Conservation (phyloP, 2,329 filamentous ascomycete genomes). For the Trichoderma lentiforme region DNA sequence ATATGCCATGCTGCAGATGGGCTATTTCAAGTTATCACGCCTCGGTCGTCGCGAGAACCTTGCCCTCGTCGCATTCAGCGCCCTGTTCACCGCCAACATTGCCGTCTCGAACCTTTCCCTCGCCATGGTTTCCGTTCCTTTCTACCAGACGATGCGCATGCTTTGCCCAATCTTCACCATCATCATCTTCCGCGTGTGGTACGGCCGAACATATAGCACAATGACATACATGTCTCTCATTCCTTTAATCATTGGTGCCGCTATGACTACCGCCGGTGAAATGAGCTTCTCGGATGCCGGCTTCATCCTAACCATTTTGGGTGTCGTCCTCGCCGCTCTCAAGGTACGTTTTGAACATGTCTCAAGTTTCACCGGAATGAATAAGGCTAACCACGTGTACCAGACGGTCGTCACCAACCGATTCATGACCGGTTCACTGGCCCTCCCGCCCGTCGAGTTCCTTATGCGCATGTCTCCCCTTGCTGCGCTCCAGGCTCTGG, state of each 20-base stretch:
- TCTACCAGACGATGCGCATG: constrained; percentile 63
- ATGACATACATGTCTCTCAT: constrained; percentile 58
- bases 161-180: constrained; percentile 61
- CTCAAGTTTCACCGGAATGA: neutral
- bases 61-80: constrained; percentile 56
- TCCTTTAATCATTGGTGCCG: constrained; percentile 58
- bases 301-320: constrained; percentile 52
- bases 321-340: constrained; percentile 51
- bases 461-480: constrained; percentile 62
- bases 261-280: constrained; percentile 59
- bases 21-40: constrained; percentile 51
- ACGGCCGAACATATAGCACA: constrained; percentile 51
- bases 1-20: constrained; percentile 48
- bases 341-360: constrained; percentile 40
- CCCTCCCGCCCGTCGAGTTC: constrained; percentile 56
- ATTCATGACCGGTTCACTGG: constrained; percentile 59
- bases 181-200: constrained; percentile 56
- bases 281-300: constrained; percentile 59
- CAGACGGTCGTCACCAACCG: constrained; percentile 61
- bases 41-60: constrained; percentile 52
- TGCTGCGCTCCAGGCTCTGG: constrained; percentile 53
- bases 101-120: constrained; percentile 63
- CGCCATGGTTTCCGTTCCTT: constrained; percentile 60
- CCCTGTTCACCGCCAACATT: constrained; percentile 61
- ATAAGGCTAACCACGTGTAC: constrained; percentile 6